A percentile compares a stretch with the other conserved stretches of the same genome.
These are phyloP conservation scores for Fusarium pseudograminearum DNA, from an alignment of 2,329 filamentous ascomycete genomes.

Conservation along the genomic window DNA sequence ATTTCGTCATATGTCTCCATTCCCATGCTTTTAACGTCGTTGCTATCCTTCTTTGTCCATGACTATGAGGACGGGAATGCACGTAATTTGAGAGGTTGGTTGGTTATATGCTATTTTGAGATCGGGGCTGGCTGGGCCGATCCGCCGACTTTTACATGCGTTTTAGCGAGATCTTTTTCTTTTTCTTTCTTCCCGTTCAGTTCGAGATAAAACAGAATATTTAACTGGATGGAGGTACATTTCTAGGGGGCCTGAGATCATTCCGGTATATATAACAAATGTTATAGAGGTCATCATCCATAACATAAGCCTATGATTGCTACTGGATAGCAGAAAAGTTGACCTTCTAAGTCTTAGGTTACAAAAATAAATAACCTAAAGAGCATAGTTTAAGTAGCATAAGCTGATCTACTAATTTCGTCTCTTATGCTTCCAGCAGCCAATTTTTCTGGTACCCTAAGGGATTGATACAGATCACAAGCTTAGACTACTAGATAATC, in stretches of 20 bases:
- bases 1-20: not conserved
- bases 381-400: too few relatives aligned
- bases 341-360: too few relatives aligned
- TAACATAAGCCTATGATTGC: not conserved
- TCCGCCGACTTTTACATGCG: conserved; percentile 17
- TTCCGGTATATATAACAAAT: not conserved
- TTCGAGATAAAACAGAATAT: not conserved
- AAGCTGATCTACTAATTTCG: too few relatives aligned
- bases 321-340: too few relatives aligned
- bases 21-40: not conserved
- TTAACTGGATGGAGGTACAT: too few relatives aligned
- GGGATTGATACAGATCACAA: not conserved
- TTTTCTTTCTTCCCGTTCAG: too few relatives aligned
- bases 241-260: too few relatives aligned
- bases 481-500: not conserved
- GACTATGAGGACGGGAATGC: conserved; percentile 14
- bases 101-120: conserved; percentile 26
- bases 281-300: not conserved
- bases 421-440: too few relatives aligned
- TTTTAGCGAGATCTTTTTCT: not conserved
- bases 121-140: conserved; percentile 22
- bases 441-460: too few relatives aligned
- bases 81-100: conserved; percentile 30
- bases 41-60: not conserved
- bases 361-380: too few relatives aligned